These are phyloP conservation scores for Pelargonium exstipulatum DNA, from an alignment of 441 rosid species.

Conservation along the genomic window DNA sequence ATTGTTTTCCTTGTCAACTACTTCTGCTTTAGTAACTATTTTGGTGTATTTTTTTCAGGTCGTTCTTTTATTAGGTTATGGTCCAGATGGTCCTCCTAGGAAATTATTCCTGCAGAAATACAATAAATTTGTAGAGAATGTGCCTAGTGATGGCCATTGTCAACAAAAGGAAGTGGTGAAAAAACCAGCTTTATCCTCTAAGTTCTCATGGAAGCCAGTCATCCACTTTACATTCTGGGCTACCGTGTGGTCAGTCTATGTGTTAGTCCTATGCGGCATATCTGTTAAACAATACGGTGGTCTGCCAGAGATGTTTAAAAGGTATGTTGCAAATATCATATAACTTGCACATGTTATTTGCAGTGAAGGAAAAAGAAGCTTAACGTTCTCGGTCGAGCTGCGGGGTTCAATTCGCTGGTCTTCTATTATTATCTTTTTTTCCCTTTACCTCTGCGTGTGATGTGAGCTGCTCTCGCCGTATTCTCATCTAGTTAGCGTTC, in stretches of 20 bases:
- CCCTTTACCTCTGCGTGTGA: too few relatives aligned
- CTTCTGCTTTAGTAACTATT: not conserved
- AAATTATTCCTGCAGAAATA: slow-evolving; percentile 48
- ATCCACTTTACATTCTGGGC: slow-evolving; percentile 60
- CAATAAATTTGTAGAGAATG: slow-evolving; percentile 27
- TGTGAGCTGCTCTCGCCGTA: too few relatives aligned
- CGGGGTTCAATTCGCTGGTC: too few relatives aligned
- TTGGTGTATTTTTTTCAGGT: slow-evolving; percentile 37
- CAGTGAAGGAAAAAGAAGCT: not conserved
- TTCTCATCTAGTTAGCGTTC: too few relatives aligned
- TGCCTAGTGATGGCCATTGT: slow-evolving; percentile 23
- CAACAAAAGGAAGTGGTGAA: slow-evolving; percentile 24
- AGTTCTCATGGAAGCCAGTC: slow-evolving; percentile 57
- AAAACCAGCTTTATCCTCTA: slow-evolving; percentile 21
- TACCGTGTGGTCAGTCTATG: slow-evolving; percentile 58
- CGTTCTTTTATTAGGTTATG: slow-evolving; percentile 63
- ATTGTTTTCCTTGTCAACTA: not conserved
- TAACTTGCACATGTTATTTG: not conserved
- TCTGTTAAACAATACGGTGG: slow-evolving; percentile 63
- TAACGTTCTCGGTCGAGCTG: too few relatives aligned
- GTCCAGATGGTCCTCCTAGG: slow-evolving; percentile 78
- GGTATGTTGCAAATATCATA: slow-evolving; percentile 37
- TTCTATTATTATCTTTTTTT: too few relatives aligned
- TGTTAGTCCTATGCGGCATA: slow-evolving; percentile 57
- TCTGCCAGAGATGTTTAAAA: slow-evolving; percentile 72